Base-by-base conservation (phyloP, 805 yeast genomes). In the Metschnikowia corniflorae region DNA sequence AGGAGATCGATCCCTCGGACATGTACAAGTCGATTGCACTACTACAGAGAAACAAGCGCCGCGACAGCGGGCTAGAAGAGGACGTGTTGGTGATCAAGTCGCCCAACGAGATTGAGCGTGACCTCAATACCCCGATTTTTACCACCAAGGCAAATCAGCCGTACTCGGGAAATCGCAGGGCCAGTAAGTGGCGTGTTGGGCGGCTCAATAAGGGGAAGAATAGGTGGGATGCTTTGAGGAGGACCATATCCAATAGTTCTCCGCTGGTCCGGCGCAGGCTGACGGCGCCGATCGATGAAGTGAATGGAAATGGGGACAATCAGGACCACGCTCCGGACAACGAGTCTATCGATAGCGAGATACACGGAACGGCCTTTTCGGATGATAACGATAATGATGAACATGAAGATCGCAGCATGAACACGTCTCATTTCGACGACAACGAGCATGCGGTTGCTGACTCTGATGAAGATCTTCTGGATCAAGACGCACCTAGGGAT, bases 21-120 rank as follows among this genome's bases (percentile, higher is more conserved):
- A 81, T 88, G 78, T 82, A 71, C 55, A 71, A 82, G 65, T 87
- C 96, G 3, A 82, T 88, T 48, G 80, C 87, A 27, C 79, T 88
- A 81, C 65, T 89, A 63, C 82, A 82, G 47, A 22, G 32, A 16
- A 71, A 70, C 38, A 63, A 61, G n/a, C 58, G 16, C 55, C 57
- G 26, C 50, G 53, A 42, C 33, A 41, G 45, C 29, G 48, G 42
- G 22, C 35, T 40, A 23, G 77, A 80, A 24, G 94, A 91, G 0
- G 93, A 91, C 4, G 88, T 91, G 1, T 60, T 87, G 23, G 77
- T 82, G 6, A 82, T 88, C 29, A 73, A 73, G 42, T 81, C 93
- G 0, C 96, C 97, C 1, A 75, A 82, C 14, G 94, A 82, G 49
- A 66, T 83, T 42, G 84, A 73, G 49, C 52, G 61, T 12, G 58